Evolutionary conservation across 2,329 filamentous ascomycete species (phyloP).

Genomic region (Aspergillus sp.): DNA sequence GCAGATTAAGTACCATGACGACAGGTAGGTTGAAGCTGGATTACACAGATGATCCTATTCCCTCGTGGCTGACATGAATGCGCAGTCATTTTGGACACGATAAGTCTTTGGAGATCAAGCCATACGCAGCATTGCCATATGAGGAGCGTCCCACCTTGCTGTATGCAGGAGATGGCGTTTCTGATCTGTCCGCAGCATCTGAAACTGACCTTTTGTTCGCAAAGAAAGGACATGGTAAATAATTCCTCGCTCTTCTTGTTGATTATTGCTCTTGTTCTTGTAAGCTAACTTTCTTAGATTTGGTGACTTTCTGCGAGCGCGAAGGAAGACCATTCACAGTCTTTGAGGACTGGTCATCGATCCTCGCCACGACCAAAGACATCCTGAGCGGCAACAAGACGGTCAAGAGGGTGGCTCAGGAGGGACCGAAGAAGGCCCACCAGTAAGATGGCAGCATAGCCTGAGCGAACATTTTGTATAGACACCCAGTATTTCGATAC

Average conservation of each 20-base stretch:
- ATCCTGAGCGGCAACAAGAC: slow-evolving; percentile 69
- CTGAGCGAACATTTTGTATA: slow-evolving; percentile 2
- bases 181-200: slow-evolving; percentile 82
- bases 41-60: too few species aligned
- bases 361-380: slow-evolving; percentile 69
- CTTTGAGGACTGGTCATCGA: slow-evolving; percentile 79
- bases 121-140: slow-evolving; percentile 66
- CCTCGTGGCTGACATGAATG: not conserved
- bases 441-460: slow-evolving; percentile 1
- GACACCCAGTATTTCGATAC: too few species aligned
- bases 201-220: slow-evolving; percentile 93
- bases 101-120: slow-evolving; percentile 86
- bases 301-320: slow-evolving; percentile 80
- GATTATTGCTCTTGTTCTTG: not conserved
- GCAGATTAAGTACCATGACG: slow-evolving; percentile 84
- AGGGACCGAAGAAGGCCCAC: slow-evolving; percentile 29
- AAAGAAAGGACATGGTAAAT: slow-evolving; percentile 77
- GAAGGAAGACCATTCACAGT: slow-evolving; percentile 82
- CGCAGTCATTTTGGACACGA: slow-evolving; percentile 84
- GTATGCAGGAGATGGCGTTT: slow-evolving; percentile 93
- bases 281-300: slow-evolving; percentile 52
- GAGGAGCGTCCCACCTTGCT: slow-evolving; percentile 74
- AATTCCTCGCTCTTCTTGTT: slow-evolving; percentile 3
- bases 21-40: slow-evolving; percentile 52
- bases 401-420: slow-evolving; percentile 63